Evolutionary conservation across 441 rosid genomes (phyloP).

Genomic region (Erysimum pusillum): DNA sequence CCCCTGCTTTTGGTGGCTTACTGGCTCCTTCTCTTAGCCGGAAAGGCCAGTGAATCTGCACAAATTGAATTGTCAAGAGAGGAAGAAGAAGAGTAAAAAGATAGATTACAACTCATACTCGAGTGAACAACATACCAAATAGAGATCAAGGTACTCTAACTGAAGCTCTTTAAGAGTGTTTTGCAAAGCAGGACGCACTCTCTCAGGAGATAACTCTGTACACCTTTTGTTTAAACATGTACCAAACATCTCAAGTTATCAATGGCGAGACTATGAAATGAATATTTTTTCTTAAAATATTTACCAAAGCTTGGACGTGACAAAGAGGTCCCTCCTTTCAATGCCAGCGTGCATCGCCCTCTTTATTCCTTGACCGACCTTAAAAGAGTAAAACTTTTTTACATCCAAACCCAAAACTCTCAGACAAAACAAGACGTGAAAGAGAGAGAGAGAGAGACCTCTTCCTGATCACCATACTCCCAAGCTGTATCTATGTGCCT

Average conservation of each 20-base stretch:
- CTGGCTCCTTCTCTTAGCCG: slow-evolving; percentile 55
- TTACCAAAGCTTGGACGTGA: slow-evolving; percentile 66
- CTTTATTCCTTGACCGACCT: slow-evolving; percentile 58
- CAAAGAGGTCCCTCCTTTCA: slow-evolving; percentile 61
- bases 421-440: slow-evolving; percentile 3
- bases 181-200: slow-evolving; percentile 56
- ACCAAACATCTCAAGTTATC: background rate
- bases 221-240: slow-evolving; percentile 48
- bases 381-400: background rate
- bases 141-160: slow-evolving; percentile 63
- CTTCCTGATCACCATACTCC: slow-evolving; percentile 57
- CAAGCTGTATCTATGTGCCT: slow-evolving; percentile 65
- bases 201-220: slow-evolving; percentile 56
- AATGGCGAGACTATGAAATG: background rate
- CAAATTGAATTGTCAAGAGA: background rate
- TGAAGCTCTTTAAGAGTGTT: slow-evolving; percentile 64
- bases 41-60: slow-evolving; percentile 63
- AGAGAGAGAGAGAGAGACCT: slow-evolving; percentile 39
- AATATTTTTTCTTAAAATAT: background rate
- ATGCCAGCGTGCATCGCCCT: slow-evolving; percentile 60
- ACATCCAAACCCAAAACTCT: background rate
- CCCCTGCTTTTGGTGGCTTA: slow-evolving; percentile 54
- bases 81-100: background rate
- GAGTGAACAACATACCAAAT: slow-evolving; percentile 44
- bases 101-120: background rate